These are phyloP conservation scores for Pseudognaphalium luteoalbum DNA, from an alignment of 129 eudicot species.

Conservation along the genomic window DNA sequence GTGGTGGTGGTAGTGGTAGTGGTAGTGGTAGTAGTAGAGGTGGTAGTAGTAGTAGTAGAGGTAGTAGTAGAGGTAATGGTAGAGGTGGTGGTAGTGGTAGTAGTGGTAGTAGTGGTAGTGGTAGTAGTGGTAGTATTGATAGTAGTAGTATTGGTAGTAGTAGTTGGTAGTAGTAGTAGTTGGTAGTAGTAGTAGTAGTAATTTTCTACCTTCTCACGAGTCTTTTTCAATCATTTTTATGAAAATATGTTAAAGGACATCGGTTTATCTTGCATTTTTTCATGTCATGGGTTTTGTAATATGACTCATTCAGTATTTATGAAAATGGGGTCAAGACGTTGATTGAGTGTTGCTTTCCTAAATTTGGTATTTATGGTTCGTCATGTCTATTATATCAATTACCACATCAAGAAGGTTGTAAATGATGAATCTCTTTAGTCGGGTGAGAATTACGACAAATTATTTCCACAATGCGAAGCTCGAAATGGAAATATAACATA, in stretches of 20 bases:
- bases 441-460: not conserved
- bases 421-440: not conserved
- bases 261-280: not conserved
- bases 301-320: not conserved
- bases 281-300: not conserved
- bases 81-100: too few relatives aligned
- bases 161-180: too few relatives aligned
- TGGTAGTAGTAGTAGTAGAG: too few relatives aligned
- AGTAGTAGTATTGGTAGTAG: too few relatives aligned
- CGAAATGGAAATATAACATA: conserved; percentile 13
- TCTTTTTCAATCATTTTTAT: not conserved
- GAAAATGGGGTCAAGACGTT: conserved; percentile 18
- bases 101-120: too few relatives aligned
- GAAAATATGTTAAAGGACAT: not conserved
- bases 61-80: too few relatives aligned
- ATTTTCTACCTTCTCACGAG: not conserved
- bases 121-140: too few relatives aligned
- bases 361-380: conserved; percentile 1
- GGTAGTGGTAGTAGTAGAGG: too few relatives aligned
- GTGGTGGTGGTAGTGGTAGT: too few relatives aligned
- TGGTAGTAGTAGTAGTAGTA: too few relatives aligned
- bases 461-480: conserved; percentile 12
- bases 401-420: not conserved
- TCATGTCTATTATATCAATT: not conserved
- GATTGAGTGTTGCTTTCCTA: conserved; percentile 5